These are phyloP conservation scores for Xylariaceae sp. DNA, from an alignment of 2,329 filamentous ascomycete species.

Conservation along the genomic window DNA sequence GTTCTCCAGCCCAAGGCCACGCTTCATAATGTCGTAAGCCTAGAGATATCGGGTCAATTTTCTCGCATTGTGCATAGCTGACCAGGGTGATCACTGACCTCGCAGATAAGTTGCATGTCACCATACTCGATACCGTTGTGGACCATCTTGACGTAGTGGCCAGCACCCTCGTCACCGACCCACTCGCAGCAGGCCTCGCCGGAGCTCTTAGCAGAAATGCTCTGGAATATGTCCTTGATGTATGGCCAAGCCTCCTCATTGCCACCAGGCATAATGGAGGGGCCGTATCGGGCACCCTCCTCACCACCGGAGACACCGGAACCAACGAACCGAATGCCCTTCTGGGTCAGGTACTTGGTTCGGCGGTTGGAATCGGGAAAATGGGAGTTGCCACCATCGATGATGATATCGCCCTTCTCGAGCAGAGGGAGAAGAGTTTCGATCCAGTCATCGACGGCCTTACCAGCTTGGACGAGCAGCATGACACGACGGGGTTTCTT, in stretches of 20 bases:
- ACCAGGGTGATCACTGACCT: conserved; percentile 67
- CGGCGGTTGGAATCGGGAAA: conserved; percentile 99
- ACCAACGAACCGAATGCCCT: conserved; percentile 95
- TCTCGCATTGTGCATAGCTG: background rate
- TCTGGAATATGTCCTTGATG: conserved; percentile 99
- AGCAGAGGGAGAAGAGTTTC: conserved; percentile 87
- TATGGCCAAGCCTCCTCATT: conserved; percentile 97
- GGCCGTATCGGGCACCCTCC: conserved; percentile 97
- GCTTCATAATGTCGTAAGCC: conserved; percentile 99
- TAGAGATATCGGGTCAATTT: conserved; percentile 47
- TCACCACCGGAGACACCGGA: conserved; percentile 98
- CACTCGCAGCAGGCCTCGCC: conserved; percentile 98
- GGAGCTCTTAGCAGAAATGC: conserved; percentile 96
- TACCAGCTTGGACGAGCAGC: conserved; percentile 98
- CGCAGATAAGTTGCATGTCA: conserved; percentile 99
- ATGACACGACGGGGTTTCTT: conserved; percentile 97
- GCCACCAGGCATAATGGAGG: conserved; percentile 98
- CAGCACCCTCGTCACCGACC: conserved; percentile 99
- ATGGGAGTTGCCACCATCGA: conserved; percentile 99
- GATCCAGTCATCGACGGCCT: conserved; percentile 98
- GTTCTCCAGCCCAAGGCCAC: conserved; percentile 83
- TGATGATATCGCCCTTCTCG: conserved; percentile 94
- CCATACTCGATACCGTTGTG: conserved; percentile 99
- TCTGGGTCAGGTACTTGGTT: conserved; percentile 82
- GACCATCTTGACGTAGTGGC: conserved; percentile 99